Conservation (phyloP, 441 rosid species). For the Omphalea diandra region DNA sequence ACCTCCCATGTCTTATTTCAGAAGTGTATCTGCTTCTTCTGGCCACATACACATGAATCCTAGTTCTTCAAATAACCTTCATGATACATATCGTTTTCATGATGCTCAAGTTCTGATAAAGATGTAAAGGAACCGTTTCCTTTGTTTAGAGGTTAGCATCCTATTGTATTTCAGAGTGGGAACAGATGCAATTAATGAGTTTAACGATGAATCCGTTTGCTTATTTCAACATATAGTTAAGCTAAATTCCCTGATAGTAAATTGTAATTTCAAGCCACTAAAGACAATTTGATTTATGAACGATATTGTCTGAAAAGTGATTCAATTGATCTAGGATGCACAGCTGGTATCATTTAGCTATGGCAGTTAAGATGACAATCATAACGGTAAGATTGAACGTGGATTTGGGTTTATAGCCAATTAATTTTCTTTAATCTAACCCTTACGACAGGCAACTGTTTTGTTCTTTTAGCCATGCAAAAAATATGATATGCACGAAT, state of each 20-base stretch:
- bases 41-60: background rate
- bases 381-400: background rate
- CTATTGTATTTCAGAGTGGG: slow-evolving; percentile 5
- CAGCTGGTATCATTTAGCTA: background rate
- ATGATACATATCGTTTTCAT: slow-evolving; percentile 2
- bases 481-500: background rate
- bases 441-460: background rate
- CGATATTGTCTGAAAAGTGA: background rate
- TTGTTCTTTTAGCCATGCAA: background rate
- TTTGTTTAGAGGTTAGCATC: background rate
- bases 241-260: too few relatives aligned
- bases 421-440: background rate
- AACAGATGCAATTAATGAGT: background rate
- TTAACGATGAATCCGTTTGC: background rate
- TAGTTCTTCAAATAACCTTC: background rate
- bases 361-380: background rate
- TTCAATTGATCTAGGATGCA: background rate
- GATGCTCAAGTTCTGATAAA: background rate
- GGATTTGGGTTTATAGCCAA: background rate
- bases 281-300: background rate
- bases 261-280: background rate
- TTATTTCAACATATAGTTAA: background rate
- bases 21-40: slow-evolving; percentile 2
- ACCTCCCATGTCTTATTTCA: slow-evolving; percentile 2
- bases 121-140: background rate